Evolutionary conservation across 176 grass and related monocot species (phyloP).

Genomic region (Rhynchospora breviuscula): DNA sequence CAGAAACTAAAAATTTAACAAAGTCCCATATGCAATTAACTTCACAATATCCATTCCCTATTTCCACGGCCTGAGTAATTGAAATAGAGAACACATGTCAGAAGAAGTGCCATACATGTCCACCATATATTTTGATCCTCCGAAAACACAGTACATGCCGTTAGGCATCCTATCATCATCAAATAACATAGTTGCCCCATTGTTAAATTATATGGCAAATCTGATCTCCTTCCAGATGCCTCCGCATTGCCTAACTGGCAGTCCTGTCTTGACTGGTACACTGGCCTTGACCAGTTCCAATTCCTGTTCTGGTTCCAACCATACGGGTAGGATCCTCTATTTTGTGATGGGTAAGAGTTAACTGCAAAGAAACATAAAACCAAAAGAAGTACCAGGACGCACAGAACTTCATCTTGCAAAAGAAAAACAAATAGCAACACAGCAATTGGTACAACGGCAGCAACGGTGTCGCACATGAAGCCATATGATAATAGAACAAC

Average conservation of each 20-base stretch:
- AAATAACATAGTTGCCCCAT: slow-evolving; percentile 36
- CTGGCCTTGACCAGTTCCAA: slow-evolving; percentile 9
- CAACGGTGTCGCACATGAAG: slow-evolving; percentile 3
- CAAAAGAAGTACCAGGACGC: slow-evolving; percentile 12
- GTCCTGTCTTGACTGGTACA: slow-evolving; percentile 1
- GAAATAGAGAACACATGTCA: slow-evolving; percentile 48
- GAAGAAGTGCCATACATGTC: slow-evolving; percentile 41
- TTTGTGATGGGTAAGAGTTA: neutral
- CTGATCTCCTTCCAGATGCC: neutral
- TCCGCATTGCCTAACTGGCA: neutral
- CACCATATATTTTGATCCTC: slow-evolving; percentile 53
- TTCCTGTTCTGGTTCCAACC: neutral
- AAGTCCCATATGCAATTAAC: neutral
- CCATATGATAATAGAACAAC: neutral
- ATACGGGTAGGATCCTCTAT: neutral
- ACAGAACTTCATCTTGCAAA: slow-evolving; percentile 17
- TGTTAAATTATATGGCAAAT: slow-evolving; percentile 4
- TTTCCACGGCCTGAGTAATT: slow-evolving; percentile 45
- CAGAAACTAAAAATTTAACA: neutral
- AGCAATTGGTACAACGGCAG: neutral
- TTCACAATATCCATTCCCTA: slow-evolving; percentile 10
- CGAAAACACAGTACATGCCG: slow-evolving; percentile 43
- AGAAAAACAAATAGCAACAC: slow-evolving; percentile 12
- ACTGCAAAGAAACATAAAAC: neutral
- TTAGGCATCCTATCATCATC: slow-evolving; percentile 46